phyloP scores from a whole-genome alignment of 306 rosid species.

The Ceratonia siliqua region DNA sequence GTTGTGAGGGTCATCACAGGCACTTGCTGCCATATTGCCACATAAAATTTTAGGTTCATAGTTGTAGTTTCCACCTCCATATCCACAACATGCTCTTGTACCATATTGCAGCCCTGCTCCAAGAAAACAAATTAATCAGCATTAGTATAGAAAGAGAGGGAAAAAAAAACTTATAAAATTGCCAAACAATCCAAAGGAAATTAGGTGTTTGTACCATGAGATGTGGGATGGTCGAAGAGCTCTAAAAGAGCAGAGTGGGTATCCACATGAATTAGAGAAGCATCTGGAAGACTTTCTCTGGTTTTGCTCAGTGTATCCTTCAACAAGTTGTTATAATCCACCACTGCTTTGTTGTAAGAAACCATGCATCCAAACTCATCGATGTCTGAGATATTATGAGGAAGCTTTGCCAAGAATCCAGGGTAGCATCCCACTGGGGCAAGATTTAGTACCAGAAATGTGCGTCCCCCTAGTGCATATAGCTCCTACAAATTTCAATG shows the following conservation, averaged over 20 bases:
- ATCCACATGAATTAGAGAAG: constrained; percentile 69
- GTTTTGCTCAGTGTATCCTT: constrained; percentile 42
- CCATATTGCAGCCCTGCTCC: constrained; percentile 63
- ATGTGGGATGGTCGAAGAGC: constrained; percentile 61
- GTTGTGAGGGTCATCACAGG: constrained; percentile 70
- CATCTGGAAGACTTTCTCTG: constrained; percentile 49
- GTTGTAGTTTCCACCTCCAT: constrained; percentile 73
- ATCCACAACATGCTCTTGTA: constrained; percentile 71
- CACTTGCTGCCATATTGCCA: constrained; percentile 63
- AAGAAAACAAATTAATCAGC: neutral
- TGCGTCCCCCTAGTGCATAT: constrained; percentile 64
- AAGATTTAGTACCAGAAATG: constrained; percentile 69
- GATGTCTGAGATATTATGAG: constrained; percentile 54
- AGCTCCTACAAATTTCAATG: constrained; percentile 57
- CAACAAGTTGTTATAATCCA: constrained; percentile 59
- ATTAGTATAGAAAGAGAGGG: too few species aligned
- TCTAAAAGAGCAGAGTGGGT: constrained; percentile 54
- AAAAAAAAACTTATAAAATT: too few species aligned
- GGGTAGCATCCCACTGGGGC: constrained; percentile 93
- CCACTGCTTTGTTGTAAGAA: constrained; percentile 67
- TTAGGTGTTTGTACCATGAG: constrained; percentile 54
- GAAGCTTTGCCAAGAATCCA: constrained; percentile 54
- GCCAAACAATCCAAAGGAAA: neutral
- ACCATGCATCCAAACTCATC: constrained; percentile 72
- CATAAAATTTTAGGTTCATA: constrained; percentile 54